A percentile compares a stretch with the other conserved stretches of the same genome.
phyloP scores from a whole-genome alignment of 2,329 filamentous ascomycete species.

The Fusarium vanettenii region DNA sequence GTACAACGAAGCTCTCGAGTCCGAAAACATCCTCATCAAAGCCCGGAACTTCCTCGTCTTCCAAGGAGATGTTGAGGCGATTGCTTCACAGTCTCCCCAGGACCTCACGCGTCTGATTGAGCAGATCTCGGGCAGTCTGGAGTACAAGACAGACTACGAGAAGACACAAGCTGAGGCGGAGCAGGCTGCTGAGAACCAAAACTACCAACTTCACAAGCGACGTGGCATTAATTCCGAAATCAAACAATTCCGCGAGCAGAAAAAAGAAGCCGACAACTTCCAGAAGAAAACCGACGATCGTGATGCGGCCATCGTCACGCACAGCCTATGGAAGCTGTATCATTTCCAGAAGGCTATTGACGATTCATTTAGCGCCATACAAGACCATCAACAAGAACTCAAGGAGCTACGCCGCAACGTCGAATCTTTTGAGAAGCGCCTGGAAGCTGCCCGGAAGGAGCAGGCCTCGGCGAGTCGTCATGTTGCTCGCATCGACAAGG shows the following conservation, averaged over 20 bases:
- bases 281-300: slow-evolving; percentile 90
- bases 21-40: slow-evolving; percentile 97
- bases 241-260: slow-evolving; percentile 97
- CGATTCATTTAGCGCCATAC: slow-evolving; percentile 88
- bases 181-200: slow-evolving; percentile 87
- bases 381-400: slow-evolving; percentile 92
- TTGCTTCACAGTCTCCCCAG: slow-evolving; percentile 93
- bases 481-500: slow-evolving; percentile 83
- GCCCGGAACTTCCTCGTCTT: slow-evolving; percentile 98
- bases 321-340: slow-evolving; percentile 96
- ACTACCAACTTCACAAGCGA: slow-evolving; percentile 86
- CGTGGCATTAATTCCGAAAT: slow-evolving; percentile 98
- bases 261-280: slow-evolving; percentile 93
- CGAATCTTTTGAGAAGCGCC: slow-evolving; percentile 81
- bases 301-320: slow-evolving; percentile 90
- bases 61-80: slow-evolving; percentile 96
- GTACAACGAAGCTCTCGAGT: slow-evolving; percentile 92
- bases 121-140: slow-evolving; percentile 95
- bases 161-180: slow-evolving; percentile 87
- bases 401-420: slow-evolving; percentile 92
- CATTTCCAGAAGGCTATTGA: slow-evolving; percentile 95
- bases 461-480: slow-evolving; percentile 82
- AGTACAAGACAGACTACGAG: slow-evolving; percentile 96
- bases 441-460: slow-evolving; percentile 86
- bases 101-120: slow-evolving; percentile 95